Percentiles rank a stretch among this genome's conserved stretches.
These are phyloP conservation scores for Botryosphaeria dothidea DNA, from an alignment of 2,329 filamentous ascomycete species.

Conservation along the genomic window DNA sequence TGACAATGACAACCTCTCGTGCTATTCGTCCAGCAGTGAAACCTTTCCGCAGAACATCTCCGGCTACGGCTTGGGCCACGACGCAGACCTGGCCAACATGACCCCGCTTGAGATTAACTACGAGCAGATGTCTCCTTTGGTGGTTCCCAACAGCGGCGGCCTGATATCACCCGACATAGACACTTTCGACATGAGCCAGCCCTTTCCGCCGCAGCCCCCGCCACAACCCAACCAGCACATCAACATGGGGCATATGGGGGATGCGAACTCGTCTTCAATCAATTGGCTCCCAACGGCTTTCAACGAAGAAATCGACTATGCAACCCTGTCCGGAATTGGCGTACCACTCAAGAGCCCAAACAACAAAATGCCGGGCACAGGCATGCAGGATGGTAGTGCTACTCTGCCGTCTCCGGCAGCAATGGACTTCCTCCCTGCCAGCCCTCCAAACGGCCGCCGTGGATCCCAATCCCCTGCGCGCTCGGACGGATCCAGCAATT, in stretches of 20 bases:
- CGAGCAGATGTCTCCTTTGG: conserved; percentile 4
- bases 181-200: neutral
- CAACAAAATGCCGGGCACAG: neutral
- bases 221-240: neutral
- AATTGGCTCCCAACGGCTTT: conserved; percentile 11
- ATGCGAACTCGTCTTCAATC: neutral
- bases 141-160: neutral
- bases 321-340: neutral
- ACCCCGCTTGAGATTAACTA: conserved; percentile 8
- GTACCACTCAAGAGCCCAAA: neutral
- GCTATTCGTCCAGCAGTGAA: conserved; percentile 14
- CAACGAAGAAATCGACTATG: conserved; percentile 14
- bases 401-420: neutral
- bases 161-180: conserved; percentile 6
- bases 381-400: neutral
- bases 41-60: neutral
- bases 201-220: neutral
- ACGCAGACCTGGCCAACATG: neutral
- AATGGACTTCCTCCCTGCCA: neutral
- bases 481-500: neutral
- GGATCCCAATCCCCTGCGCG: neutral
- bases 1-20: conserved; percentile 9
- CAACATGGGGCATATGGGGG: neutral
- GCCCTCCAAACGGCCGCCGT: neutral
- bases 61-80: neutral